phyloP scores from a whole-genome alignment of 441 rosid genomes.

The Breynia disticha region DNA sequence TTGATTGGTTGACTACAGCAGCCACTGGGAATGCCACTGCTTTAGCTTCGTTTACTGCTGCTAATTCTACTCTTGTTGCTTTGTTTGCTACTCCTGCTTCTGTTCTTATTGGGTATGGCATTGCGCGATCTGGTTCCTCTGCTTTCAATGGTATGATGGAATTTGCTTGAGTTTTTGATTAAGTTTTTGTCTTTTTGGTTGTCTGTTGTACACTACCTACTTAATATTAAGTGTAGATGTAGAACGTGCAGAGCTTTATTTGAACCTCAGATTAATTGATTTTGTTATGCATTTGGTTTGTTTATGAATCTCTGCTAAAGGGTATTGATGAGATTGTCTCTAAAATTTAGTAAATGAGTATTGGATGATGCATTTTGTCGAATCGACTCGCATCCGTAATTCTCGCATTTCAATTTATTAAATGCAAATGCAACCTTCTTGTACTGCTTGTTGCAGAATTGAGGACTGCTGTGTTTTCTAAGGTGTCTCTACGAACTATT shows the following conservation, averaged over 20 bases:
- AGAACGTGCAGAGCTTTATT: too few species aligned
- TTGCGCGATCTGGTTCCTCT: conserved; percentile 68
- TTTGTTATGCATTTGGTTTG: not conserved
- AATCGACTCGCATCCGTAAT: too few species aligned
- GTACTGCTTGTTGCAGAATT: conserved; percentile 40
- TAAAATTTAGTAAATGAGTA: not conserved
- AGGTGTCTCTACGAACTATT: conserved; percentile 76
- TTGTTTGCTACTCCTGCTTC: conserved; percentile 76
- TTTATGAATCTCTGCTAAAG: not conserved
- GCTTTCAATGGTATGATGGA: conserved; percentile 62
- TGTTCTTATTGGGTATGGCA: conserved; percentile 80
- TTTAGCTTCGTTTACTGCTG: conserved; percentile 37
- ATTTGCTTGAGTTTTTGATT: not conserved
- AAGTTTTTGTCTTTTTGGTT: too few species aligned
- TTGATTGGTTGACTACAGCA: conserved; percentile 64
- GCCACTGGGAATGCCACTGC: conserved; percentile 46
- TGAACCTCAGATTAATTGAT: too few species aligned
- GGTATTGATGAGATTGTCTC: not conserved
- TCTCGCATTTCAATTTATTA: too few species aligned
- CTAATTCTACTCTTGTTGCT: conserved; percentile 47
- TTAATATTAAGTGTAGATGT: too few species aligned
- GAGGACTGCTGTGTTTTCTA: conserved; percentile 84
- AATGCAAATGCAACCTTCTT: too few species aligned
- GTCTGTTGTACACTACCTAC: too few species aligned
- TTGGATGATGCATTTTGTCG: too few species aligned